Conservation (phyloP, 192 early-diverging fungal species). For the Gonapodya sp. region DNA sequence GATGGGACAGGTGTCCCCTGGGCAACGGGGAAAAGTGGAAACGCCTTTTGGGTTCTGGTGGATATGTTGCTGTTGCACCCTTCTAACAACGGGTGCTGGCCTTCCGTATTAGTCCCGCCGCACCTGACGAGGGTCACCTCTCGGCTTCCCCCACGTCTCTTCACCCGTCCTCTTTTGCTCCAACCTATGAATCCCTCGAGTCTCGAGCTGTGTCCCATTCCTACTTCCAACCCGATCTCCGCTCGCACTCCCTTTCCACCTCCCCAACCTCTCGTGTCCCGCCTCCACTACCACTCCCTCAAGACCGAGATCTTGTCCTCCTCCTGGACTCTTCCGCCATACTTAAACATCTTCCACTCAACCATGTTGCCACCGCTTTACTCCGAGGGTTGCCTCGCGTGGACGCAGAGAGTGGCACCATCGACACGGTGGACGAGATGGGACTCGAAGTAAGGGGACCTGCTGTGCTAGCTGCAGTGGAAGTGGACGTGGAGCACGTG, state of each 20-base stretch:
- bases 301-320: not conserved
- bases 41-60: no score
- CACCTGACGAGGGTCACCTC: no score
- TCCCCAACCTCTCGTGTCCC: not conserved
- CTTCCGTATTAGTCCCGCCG: no score
- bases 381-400: not conserved
- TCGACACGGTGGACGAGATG: not conserved
- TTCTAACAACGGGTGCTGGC: no score
- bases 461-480: not conserved
- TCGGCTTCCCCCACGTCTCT: not conserved
- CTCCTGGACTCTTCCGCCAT: not conserved
- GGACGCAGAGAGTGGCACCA: not conserved
- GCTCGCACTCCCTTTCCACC: not conserved
- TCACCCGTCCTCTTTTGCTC: not conserved
- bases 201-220: not conserved
- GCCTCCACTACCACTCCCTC: not conserved
- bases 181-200: not conserved
- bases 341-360: not conserved
- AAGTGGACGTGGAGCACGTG: not conserved
- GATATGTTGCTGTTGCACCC: no score
- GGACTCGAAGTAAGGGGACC: not conserved
- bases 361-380: not conserved
- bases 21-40: no score
- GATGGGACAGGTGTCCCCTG: no score
- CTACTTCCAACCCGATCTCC: not conserved